phyloP scores from a whole-genome alignment of 1,139 yeast genomes.

The Geotrichum fermentans region DNA sequence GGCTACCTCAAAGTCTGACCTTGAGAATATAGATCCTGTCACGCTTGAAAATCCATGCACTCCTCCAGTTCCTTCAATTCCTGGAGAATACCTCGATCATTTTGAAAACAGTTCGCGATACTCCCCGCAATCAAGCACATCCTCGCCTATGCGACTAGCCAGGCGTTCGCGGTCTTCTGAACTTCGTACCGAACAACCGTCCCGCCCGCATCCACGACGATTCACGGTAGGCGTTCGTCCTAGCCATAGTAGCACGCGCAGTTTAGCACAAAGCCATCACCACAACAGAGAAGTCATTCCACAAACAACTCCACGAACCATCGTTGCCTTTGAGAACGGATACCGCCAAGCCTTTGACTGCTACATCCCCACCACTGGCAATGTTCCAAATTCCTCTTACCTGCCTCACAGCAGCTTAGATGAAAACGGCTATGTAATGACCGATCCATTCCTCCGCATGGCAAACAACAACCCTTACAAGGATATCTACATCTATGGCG shows the following conservation, averaged over 20 bases:
- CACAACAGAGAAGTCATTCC: neutral
- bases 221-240: neutral
- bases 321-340: constrained; percentile 18
- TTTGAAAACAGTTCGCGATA: neutral
- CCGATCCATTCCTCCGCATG: constrained; percentile 19
- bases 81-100: neutral
- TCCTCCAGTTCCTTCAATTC: no score
- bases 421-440: constrained; percentile 15
- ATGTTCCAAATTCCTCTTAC: constrained; percentile 17
- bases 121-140: no score
- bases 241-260: no score
- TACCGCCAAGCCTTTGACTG: constrained; percentile 14
- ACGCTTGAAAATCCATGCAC: no score
- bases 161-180: neutral
- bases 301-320: constrained; percentile 6
- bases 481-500: constrained; percentile 20
- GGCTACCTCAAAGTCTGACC: neutral
- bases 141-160: no score
- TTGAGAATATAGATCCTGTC: neutral
- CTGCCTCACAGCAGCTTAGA: constrained; percentile 15
- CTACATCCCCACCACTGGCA: constrained; percentile 21
- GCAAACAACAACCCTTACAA: constrained; percentile 10
- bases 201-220: no score
- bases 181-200: neutral
- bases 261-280: neutral